Evolutionary conservation across 179 eudicot genomes (phyloP), one percentile per base, ranked within the genome.

Genomic region (Sideroxylon spinosum): DNA sequence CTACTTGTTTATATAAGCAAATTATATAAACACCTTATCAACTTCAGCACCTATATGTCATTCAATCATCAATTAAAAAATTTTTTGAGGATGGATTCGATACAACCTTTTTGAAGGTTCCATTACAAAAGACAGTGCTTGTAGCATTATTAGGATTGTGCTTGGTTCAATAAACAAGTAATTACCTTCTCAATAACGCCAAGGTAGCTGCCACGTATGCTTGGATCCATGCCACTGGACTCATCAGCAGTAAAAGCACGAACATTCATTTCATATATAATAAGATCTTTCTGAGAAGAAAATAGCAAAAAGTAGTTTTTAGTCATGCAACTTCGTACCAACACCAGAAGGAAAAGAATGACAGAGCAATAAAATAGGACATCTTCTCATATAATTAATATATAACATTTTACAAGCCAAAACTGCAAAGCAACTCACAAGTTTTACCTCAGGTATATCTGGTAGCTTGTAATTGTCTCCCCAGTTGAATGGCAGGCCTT

Each of bases 211-310:
- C 99, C 99, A 26, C 97, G 87, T 84, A 89, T 79, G 76, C 85
- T 86, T 70, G 85, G 87, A 82, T 90, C 91, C 83, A 96, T 64
- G 63, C 86, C 97, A 90, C 99, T 96, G 53, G 99, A 89, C 82
- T 87, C 88, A 83, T 96, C 98, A 73, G 86, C 87, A 17, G 99
- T 96, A 86, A 89, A 96, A 59, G 95, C 98, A 74, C 99, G 97
- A 52, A 96, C 91, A 86, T 94, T 96, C 99, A 96, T 96, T 88
- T 96, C 99, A 86, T 96, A 96, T 74, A 96, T 85, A 78, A 94
- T 88, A 82, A 96, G 94, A 84, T 94, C 97, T 61, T 92, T 94
- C 99, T 96, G 92, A 88, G 89, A 77, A 81, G 79, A 29, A 65
- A 81, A 62, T 9, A 60, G 48, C 7, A 71, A 14, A 68, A 71